A percentile compares a stretch with the other conserved stretches of the same genome.
These are phyloP conservation scores for Backusella parvicylindrica DNA, from an alignment of 192 early-diverging fungal genomes.

Conservation along the genomic window DNA sequence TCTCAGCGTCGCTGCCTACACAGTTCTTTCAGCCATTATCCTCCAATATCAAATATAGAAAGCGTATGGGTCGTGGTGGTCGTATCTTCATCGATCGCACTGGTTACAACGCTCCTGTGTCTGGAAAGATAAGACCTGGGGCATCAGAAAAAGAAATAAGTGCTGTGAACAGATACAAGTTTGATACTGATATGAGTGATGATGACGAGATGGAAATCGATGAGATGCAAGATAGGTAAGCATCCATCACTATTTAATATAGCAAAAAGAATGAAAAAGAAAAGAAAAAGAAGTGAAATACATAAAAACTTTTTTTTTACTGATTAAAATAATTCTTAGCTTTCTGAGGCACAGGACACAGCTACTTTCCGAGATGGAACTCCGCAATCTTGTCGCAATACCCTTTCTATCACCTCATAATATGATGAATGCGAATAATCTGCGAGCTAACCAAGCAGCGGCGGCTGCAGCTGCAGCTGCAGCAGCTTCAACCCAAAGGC, in stretches of 20 bases:
- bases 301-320: slow-evolving; percentile 1
- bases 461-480: not conserved
- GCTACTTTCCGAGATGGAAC: slow-evolving; percentile 23
- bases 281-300: not conserved
- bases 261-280: not conserved
- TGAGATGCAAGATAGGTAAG: slow-evolving; percentile 30
- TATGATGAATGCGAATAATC: slow-evolving; percentile 12
- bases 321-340: slow-evolving; percentile 11
- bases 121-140: slow-evolving; percentile 9
- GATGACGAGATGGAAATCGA: slow-evolving; percentile 19
- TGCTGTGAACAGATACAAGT: slow-evolving; percentile 14
- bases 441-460: slow-evolving; percentile 8
- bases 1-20: slow-evolving; percentile 30
- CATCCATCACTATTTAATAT: not conserved
- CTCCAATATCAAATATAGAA: slow-evolving; percentile 38
- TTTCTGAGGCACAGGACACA: slow-evolving; percentile 22
- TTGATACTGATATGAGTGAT: slow-evolving; percentile 29
- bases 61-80: slow-evolving; percentile 73
- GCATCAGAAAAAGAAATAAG: not conserved
- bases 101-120: not conserved
- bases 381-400: slow-evolving; percentile 26
- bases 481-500: slow-evolving; percentile 1
- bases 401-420: slow-evolving; percentile 25
- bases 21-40: slow-evolving; percentile 35
- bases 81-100: slow-evolving; percentile 66